Evolutionary conservation across 2,329 filamentous ascomycete genomes (phyloP), one percentile per base, ranked within the genome.

Genomic region (Emmonsiellopsis sp.): DNA sequence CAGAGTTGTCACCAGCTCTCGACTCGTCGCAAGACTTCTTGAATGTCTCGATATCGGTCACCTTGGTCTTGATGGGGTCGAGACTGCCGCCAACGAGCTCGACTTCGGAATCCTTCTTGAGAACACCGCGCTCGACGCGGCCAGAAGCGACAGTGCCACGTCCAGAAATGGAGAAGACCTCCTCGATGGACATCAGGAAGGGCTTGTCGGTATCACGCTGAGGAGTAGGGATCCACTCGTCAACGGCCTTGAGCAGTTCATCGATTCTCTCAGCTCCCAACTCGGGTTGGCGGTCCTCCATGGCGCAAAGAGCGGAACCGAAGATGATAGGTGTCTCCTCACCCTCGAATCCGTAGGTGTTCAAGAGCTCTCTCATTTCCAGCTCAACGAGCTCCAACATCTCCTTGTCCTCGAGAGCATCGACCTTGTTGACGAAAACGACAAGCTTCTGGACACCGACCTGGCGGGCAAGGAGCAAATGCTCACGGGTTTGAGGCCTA

Each of bases 351-450:
- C 90, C 91, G 74, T 98, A 98, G 64, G 84, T 86, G 66, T 69
- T 83, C 56, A 98, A 86, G 53, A 98, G 85, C 77, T 98, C 93
- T 68, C 93, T 89, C 93, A 98, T 98, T 80, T 98, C 93, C 87
- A 98, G 95, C 83, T 98, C 93, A 71, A 98, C 93, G 56, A 98
- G 88, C 78, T 98, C 93, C 84, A 98, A 83, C 93, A 98, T 98
- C 77, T 98, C 93, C 58, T 88, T 87, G 78, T 98, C 93, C 64
- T 97, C 92, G 58, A 98, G 84, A 61, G 90, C 88, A 73, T 98
- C 93, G 70, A 97, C 82, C 83, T 98, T 98, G 87, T 98, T 98
- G 75, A 98, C 93, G 72, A 98, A 98, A 64, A 98, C 94, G 60
- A 98, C 93, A 62, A 97, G 92, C 76, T 85, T 89, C 80, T 97